A percentile compares a stretch with the other conserved stretches of the same genome.
Conservation (phyloP, 1,139 yeast genomes). For the Suhomyces yuchorum region DNA sequence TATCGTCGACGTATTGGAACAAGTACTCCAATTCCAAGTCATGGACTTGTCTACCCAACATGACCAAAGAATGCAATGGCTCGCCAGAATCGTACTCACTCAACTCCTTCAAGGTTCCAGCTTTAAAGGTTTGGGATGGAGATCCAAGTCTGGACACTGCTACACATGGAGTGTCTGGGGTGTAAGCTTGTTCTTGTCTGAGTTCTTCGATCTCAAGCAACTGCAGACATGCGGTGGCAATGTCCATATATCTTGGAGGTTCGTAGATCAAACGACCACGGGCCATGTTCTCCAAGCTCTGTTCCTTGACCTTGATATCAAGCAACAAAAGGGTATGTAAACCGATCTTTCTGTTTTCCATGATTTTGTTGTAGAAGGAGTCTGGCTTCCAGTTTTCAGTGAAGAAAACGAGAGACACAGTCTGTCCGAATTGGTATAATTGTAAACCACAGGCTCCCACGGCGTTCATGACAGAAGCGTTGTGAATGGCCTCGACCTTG, state of each 20-base stretch:
- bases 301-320: slow-evolving; percentile 96
- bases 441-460: slow-evolving; percentile 98
- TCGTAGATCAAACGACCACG: slow-evolving; percentile 90
- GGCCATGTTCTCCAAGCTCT: slow-evolving; percentile 91
- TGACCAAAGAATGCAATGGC: slow-evolving; percentile 88
- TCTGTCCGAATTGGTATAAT: slow-evolving; percentile 93
- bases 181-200: slow-evolving; percentile 74
- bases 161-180: slow-evolving; percentile 86
- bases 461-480: slow-evolving; percentile 97
- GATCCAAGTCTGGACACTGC: slow-evolving; percentile 92
- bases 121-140: slow-evolving; percentile 77
- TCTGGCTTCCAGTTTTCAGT: slow-evolving; percentile 97
- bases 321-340: slow-evolving; percentile 84
- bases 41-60: slow-evolving; percentile 92
- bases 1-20: slow-evolving; percentile 72
- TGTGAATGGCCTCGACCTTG: slow-evolving; percentile 80
- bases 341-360: slow-evolving; percentile 89
- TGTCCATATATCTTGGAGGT: slow-evolving; percentile 96
- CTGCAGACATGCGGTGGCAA: slow-evolving; percentile 86
- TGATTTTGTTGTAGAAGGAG: slow-evolving; percentile 83
- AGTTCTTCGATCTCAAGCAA: slow-evolving; percentile 81
- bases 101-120: slow-evolving; percentile 78
- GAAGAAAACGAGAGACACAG: slow-evolving; percentile 92
- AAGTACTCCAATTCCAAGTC: slow-evolving; percentile 88
- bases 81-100: slow-evolving; percentile 87